A percentile compares a stretch with the other conserved stretches of the same genome.
Conservation (phyloP, 2,329 filamentous ascomycete genomes). For the Epichloe amarillans region DNA sequence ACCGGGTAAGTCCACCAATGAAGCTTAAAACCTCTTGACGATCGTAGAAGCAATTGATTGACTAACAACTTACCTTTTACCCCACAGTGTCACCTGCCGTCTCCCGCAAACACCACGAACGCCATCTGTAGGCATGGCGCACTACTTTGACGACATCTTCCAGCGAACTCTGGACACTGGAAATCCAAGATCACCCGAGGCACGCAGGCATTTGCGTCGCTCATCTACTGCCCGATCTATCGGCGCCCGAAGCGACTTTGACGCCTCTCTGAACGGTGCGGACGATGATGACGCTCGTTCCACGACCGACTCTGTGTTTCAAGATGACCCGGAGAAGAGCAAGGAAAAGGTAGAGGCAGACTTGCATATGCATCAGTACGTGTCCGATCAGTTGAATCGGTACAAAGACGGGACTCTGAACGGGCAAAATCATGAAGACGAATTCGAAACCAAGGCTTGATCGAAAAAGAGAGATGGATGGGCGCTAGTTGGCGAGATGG, state of each 20-base stretch:
- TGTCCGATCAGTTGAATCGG: conserved; percentile 64
- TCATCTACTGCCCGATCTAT: conserved; percentile 77
- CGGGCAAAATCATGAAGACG: conserved; percentile 25
- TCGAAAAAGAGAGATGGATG: neutral
- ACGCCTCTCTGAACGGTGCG: conserved; percentile 32
- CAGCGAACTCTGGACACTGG: conserved; percentile 26
- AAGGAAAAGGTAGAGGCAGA: conserved; percentile 43
- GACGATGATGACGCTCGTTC: conserved; percentile 28
- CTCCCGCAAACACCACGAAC: conserved; percentile 88
- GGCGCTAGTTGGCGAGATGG: neutral
- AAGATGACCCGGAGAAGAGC: conserved; percentile 29
- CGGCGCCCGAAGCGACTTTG: conserved; percentile 69
- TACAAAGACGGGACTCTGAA: conserved; percentile 32
- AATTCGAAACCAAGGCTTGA: conserved; percentile 31
- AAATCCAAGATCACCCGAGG: conserved; percentile 20
- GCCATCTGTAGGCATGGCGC: conserved; percentile 66
- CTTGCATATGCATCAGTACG: conserved; percentile 65
- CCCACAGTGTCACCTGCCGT: conserved; percentile 63
- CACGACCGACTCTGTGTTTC: conserved; percentile 18
- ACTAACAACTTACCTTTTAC: neutral
- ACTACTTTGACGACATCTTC: conserved; percentile 93
- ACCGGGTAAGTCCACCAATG: conserved; percentile 56
- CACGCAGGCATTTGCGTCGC: conserved; percentile 49
- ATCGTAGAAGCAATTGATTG: neutral
- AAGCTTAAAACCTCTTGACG: neutral